Conservation (phyloP, 805 yeast species). For the Suhomyces faveliae region DNA sequence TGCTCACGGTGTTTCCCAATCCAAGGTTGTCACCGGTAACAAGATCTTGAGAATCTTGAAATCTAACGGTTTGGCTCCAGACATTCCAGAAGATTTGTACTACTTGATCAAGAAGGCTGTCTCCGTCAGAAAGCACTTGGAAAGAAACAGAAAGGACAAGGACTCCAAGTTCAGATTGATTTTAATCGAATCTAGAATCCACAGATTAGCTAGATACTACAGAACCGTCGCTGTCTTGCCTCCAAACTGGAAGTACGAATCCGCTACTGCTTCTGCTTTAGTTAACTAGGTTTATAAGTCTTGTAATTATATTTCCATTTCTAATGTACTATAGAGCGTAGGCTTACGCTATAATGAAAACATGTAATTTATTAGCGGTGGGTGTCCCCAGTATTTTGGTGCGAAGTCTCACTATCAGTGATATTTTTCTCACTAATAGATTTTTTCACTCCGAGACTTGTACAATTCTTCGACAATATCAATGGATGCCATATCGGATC, state of each 20-base stretch:
- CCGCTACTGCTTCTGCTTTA: conserved; percentile 99
- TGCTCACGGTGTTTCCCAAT: conserved; percentile 99
- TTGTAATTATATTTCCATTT: conserved; percentile 6
- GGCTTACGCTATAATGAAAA: background rate
- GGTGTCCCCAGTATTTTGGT: too few species aligned
- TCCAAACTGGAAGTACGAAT: conserved; percentile 99
- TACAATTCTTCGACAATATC: too few species aligned
- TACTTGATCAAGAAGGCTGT: conserved; percentile 99
- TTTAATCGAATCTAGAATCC: conserved; percentile 99
- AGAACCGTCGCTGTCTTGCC: conserved; percentile 99
- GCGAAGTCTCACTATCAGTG: too few species aligned
- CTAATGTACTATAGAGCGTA: conserved; percentile 6
- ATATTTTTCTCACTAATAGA: too few species aligned
- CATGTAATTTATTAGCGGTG: too few species aligned
- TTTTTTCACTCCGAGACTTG: too few species aligned
- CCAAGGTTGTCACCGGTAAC: conserved; percentile 98
- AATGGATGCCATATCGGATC: conserved; percentile 71
- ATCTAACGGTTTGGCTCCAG: conserved; percentile 99
- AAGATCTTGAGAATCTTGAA: conserved; percentile 98
- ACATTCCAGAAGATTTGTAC: conserved; percentile 99
- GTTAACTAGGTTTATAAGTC: conserved; percentile 72
- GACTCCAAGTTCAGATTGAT: conserved; percentile 99
- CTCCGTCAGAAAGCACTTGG: conserved; percentile 99
- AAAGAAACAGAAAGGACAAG: conserved; percentile 99
- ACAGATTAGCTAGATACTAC: conserved; percentile 99